Evolutionary conservation across 768 basidiomycete genomes (phyloP), one percentile per base, ranked within the genome.

Genomic region (Hemileccinum impolitum): DNA sequence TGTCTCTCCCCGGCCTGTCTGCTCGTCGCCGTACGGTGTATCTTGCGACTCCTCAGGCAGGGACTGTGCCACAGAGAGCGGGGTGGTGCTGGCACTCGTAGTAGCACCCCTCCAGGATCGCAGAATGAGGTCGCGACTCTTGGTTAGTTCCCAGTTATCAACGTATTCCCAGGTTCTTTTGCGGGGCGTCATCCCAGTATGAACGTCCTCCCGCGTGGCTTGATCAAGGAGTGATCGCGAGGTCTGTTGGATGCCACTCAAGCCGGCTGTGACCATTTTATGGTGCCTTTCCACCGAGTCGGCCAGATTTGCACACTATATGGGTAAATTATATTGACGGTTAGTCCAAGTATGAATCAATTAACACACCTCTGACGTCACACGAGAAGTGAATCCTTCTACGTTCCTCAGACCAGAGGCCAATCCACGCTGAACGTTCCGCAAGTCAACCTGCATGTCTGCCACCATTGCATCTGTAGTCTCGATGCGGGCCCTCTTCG

Each of bases 121-220:
- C 40, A 94, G 57, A 25, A 93, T 65, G 6, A 73, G 70, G 4
- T 85, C 80, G 23, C 90, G 79, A 48, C 70, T 74, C 52, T 79
- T 72, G 6, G 88, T 89, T 50, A 87, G 68, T 36, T 81, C 76
- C 88, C 90, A 92, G 43, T 80, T 68, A 54, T 87, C 85, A 6
- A 75, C 72, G 51, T 84, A 84, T 51, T 84, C 72, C 82, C 86
- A 87, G 26, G 68, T 66, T 28, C 87, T 82, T 72, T 89, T 91
- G 39, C 79, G 80, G 31, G 91, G 91, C 3, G 90, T 93, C 46
- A 70, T 69, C 6, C 90, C 90, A 13, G 84, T 88, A 1, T 86
- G 69, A 18, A 69, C 61, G 58, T 92, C 90, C 47, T 81, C 80
- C 48, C 70, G 76, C 8, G 77, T 72, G 9, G 83, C 88, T 47